These are phyloP conservation scores for Caulochytrium protostelioides DNA, from an alignment of 371 early-diverging fungal species.

Conservation along the genomic window DNA sequence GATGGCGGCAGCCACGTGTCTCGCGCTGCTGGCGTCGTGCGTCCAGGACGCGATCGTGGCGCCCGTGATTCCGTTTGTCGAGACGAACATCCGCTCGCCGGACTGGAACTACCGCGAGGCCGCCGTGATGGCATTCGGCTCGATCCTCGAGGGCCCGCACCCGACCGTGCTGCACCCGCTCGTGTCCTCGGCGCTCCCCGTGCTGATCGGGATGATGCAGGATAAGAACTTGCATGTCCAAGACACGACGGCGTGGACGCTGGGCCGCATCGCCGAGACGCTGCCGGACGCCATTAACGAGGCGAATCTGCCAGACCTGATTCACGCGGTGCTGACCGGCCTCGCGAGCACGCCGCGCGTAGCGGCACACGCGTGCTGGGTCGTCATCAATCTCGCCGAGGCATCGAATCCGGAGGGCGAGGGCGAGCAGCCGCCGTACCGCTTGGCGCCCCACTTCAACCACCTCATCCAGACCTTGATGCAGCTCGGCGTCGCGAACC, in stretches of 20 bases:
- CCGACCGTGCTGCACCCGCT: slow-evolving; percentile 39
- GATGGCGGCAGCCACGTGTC: slow-evolving; percentile 91
- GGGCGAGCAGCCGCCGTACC: slow-evolving; percentile 30
- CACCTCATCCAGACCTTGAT: slow-evolving; percentile 49
- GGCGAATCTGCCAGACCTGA: slow-evolving; percentile 47
- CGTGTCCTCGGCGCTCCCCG: slow-evolving; percentile 53
- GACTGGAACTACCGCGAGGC: slow-evolving; percentile 90
- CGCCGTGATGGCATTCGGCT: slow-evolving; percentile 90
- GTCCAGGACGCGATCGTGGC: slow-evolving; percentile 52
- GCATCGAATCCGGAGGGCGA: too few species aligned
- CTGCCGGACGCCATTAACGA: slow-evolving; percentile 42
- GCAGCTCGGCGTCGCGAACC: slow-evolving; percentile 5
- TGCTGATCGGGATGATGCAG: slow-evolving; percentile 64
- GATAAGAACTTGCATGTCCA: slow-evolving; percentile 68
- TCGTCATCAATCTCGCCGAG: slow-evolving; percentile 62
- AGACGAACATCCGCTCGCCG: slow-evolving; percentile 47
- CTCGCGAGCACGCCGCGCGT: slow-evolving; percentile 66
- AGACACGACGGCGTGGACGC: slow-evolving; percentile 89
- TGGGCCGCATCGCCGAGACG: slow-evolving; percentile 71
- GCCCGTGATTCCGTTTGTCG: slow-evolving; percentile 71
- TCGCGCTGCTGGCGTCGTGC: slow-evolving; percentile 62
- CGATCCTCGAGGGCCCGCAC: slow-evolving; percentile 82
- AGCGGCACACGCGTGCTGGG: slow-evolving; percentile 77
- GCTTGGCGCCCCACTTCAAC: slow-evolving; percentile 60
- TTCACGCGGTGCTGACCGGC: slow-evolving; percentile 54